phyloP scores from a whole-genome alignment of 805 yeast species.

The Yamadazyma tumulicola region DNA sequence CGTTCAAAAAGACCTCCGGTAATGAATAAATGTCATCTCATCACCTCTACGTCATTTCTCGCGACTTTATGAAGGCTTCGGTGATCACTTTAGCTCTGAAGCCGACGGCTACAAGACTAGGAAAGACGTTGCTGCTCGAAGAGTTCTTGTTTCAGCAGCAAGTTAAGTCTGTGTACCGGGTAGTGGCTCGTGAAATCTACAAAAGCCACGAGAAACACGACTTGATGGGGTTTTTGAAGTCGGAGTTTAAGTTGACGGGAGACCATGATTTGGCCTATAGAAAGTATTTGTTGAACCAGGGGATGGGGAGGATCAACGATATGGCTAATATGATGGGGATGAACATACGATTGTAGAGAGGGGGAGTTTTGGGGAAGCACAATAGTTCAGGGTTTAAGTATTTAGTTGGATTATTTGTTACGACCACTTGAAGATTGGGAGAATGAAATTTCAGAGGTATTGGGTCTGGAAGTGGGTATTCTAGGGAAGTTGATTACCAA shows the following conservation, averaged over 20 bases:
- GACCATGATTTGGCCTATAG: conserved; percentile 31
- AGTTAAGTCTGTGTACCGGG: conserved; percentile 31
- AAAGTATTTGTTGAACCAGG: conserved; percentile 34
- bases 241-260: conserved; percentile 30
- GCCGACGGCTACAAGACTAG: conserved; percentile 5
- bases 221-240: conserved; percentile 27
- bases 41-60: neutral
- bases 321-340: conserved; percentile 23
- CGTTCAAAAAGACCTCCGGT: conserved; percentile 2
- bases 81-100: too few relatives aligned
- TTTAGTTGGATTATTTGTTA: too few relatives aligned
- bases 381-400: too few relatives aligned
- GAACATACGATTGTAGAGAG: conserved; percentile 8
- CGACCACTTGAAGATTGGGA: too few relatives aligned
- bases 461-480: too few relatives aligned
- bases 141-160: conserved; percentile 38
- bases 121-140: conserved; percentile 26
- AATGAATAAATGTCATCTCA: neutral
- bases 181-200: conserved; percentile 29
- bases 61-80: too few relatives aligned
- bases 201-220: conserved; percentile 35
- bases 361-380: too few relatives aligned
- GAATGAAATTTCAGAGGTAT: too few relatives aligned
- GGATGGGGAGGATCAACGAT: conserved; percentile 25
- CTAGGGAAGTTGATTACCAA: too few relatives aligned